These are phyloP conservation scores for Hyaloscypha variabilis DNA, from an alignment of 495 filamentous ascomycete species.

Conservation along the genomic window DNA sequence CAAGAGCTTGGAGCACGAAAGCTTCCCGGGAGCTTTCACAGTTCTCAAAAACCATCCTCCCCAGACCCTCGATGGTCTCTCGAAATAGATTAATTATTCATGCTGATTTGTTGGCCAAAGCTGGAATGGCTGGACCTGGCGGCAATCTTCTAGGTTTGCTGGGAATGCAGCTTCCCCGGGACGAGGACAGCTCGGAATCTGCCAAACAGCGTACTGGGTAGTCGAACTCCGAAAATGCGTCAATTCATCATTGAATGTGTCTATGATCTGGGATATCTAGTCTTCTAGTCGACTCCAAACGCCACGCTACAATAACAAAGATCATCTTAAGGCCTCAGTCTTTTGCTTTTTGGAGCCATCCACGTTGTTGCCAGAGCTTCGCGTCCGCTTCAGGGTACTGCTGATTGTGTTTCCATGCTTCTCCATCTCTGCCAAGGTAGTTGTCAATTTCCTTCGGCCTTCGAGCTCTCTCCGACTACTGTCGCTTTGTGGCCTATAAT, in stretches of 20 bases:
- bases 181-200: conserved; percentile 56
- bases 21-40: too few relatives aligned
- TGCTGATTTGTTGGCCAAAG: too few relatives aligned
- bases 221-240: neutral
- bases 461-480: conserved; percentile 48
- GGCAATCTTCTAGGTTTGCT: conserved; percentile 85
- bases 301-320: conserved; percentile 14
- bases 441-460: conserved; percentile 45
- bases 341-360: conserved; percentile 18
- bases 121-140: conserved; percentile 78
- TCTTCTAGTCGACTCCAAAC: conserved; percentile 15
- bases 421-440: conserved; percentile 39
- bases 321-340: neutral
- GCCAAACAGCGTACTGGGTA: neutral
- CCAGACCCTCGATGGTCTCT: too few relatives aligned
- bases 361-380: conserved; percentile 8
- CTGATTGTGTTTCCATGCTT: conserved; percentile 28
- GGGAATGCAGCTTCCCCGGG: conserved; percentile 77
- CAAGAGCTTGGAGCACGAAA: too few relatives aligned
- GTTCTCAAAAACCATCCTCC: too few relatives aligned
- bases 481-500: conserved; percentile 47
- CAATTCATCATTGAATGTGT: too few relatives aligned
- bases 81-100: too few relatives aligned
- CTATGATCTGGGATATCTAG: conserved; percentile 11
- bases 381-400: conserved; percentile 28